Conservation (phyloP, 805 yeast species). For the Kodamaea leandrae region DNA sequence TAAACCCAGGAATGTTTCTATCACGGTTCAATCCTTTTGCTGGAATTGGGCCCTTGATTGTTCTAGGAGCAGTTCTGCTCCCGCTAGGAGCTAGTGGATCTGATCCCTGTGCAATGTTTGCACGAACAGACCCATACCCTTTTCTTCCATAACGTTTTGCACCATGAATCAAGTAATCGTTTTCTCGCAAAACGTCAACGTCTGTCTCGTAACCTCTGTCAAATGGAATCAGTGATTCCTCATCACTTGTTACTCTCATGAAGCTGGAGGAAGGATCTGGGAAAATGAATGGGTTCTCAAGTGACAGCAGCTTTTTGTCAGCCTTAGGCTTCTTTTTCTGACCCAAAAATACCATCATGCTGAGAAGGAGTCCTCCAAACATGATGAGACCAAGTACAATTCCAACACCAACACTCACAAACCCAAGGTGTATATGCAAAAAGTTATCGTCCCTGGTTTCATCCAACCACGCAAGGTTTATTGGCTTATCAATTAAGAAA, state of each 20-base stretch:
- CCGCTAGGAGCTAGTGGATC: background rate
- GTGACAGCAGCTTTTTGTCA: conserved; percentile 6
- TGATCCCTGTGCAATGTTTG: background rate
- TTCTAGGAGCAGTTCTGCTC: conserved; percentile 20
- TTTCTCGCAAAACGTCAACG: conserved; percentile 32
- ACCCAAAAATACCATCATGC: conserved; percentile 14
- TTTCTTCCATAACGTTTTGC: conserved; percentile 15
- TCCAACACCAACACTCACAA: conserved; percentile 67
- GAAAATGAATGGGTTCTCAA: conserved; percentile 7
- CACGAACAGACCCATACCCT: conserved; percentile 17
- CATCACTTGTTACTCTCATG: conserved; percentile 39
- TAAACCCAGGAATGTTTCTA: conserved; percentile 20
- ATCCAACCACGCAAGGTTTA: conserved; percentile 63
- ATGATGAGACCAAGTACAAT: conserved; percentile 56
- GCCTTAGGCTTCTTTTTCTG: background rate
- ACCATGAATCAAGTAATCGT: conserved; percentile 25
- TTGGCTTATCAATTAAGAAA: conserved; percentile 63
- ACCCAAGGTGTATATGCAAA: conserved; percentile 61
- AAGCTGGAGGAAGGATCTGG: conserved; percentile 27
- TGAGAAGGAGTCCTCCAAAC: conserved; percentile 19
- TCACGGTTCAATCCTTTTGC: conserved; percentile 25
- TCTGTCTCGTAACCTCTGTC: conserved; percentile 46
- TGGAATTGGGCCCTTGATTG: conserved; percentile 21
- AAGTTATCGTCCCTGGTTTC: conserved; percentile 36
- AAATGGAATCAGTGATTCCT: conserved; percentile 17